Evolutionary conservation across 805 yeast species (phyloP).

Genomic region (Lipomyces starkeyi): DNA sequence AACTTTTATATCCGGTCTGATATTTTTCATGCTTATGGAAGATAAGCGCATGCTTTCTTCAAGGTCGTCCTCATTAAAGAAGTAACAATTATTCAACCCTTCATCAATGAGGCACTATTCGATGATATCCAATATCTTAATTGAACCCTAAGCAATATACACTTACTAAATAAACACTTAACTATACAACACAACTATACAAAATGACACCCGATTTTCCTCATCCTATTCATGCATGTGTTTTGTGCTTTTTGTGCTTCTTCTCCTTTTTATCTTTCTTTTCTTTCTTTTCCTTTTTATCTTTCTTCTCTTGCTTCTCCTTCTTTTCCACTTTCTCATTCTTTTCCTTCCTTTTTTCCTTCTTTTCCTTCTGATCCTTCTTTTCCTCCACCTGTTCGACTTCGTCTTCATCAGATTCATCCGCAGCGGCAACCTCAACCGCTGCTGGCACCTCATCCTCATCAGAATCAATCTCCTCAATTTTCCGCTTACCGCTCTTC

Average conservation of each 20-base stretch:
- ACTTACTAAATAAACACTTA: constrained; percentile 5
- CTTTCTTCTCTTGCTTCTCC: constrained; percentile 41
- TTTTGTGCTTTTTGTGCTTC: constrained; percentile 39
- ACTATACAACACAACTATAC: background rate
- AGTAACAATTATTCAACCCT: background rate
- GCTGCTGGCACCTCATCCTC: constrained; percentile 48
- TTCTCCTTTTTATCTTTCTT: constrained; percentile 41
- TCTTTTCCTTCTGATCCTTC: constrained; percentile 44
- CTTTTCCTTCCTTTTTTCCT: constrained; percentile 41
- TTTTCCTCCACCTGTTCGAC: constrained; percentile 56
- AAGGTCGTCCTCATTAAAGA: background rate
- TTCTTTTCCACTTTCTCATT: constrained; percentile 44
- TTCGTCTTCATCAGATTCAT: constrained; percentile 7
- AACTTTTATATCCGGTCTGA: background rate
- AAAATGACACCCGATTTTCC: constrained; percentile 4
- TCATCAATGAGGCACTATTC: background rate
- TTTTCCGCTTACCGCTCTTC: constrained; percentile 40
- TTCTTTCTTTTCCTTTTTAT: constrained; percentile 38
- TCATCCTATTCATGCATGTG: constrained; percentile 17
- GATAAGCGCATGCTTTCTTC: background rate
- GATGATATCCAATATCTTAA: background rate
- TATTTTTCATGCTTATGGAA: background rate
- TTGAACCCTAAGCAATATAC: background rate
- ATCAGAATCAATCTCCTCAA: constrained; percentile 40
- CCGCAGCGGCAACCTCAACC: constrained; percentile 37